Base-by-base conservation (phyloP, 1,139 yeast genomes). In the Blastobotrys persicus region DNA sequence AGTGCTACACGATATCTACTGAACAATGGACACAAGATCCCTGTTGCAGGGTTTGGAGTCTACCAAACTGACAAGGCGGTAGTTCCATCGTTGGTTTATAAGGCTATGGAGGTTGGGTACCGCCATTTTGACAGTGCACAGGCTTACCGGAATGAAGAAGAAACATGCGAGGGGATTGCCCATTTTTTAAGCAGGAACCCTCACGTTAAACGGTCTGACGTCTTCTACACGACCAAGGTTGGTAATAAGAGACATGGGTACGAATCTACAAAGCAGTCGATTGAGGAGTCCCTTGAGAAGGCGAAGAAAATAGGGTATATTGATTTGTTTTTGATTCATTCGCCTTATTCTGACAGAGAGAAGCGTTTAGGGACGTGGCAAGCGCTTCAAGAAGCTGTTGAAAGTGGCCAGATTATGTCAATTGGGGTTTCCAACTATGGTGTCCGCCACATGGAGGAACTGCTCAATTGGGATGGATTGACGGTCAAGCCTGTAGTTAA, bases 201-300 rank as follows among this genome's bases (percentile, higher is more conserved):
- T 3, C 37, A 43, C 16, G 55, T 55, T 14, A 50, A 45, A 23
- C 69, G 94, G 44, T 71, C 69, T 42, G 89, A 85, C 31, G 77
- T 87, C 18, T 83, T 79, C 59, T 85, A 82, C 62, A 83, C 92
- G 4, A 81, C 94, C 31, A 86, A 86, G 64, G 67, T 85, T 33
- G 75, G 82, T 79, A 75, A 79, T 56, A 68, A 72, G 28, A 77
- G 79, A 57, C 79, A 79, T 54, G 87, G 68, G 0, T 84, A 84
- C 63, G 75, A 75, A 6, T 70, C 71, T 31, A 80, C 89, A 6
- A 76, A 76, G 56, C 56, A 58, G 31, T 86, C 84, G 9, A 78
- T 85, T 48, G 64, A 70, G 40, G 63, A 61, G 5, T 68, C 67
- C 37, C 75, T 80, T 38, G 57, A 84, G 42, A 72, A 67, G 1